Conservation (phyloP, 352 stramenopile species). For the Pythium aristosporum region DNA sequence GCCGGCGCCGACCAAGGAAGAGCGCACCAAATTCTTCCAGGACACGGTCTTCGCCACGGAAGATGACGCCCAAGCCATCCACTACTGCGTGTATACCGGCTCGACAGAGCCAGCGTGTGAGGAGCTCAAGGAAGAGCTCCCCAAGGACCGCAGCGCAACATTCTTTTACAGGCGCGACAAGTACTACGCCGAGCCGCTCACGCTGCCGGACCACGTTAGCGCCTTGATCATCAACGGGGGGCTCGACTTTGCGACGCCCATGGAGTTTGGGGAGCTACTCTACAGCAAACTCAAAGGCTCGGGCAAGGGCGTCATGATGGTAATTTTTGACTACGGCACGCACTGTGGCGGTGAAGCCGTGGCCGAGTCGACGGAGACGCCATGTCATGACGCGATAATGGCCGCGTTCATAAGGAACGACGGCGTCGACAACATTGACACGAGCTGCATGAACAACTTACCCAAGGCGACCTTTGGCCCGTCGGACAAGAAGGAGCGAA, state of each 20-base stretch:
- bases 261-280: slow-evolving; percentile 24
- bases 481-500: neutral
- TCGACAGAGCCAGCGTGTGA: neutral
- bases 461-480: neutral
- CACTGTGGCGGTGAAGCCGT: slow-evolving; percentile 26
- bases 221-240: slow-evolving; percentile 33
- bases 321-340: slow-evolving; percentile 30
- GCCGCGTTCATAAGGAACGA: slow-evolving; percentile 25
- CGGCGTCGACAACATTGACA: slow-evolving; percentile 20
- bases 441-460: slow-evolving; percentile 19
- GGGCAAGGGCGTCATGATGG: slow-evolving; percentile 24
- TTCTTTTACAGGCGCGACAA: slow-evolving; percentile 36
- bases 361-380: neutral
- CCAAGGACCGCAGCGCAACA: neutral
- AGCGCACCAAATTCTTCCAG: slow-evolving; percentile 12
- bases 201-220: slow-evolving; percentile 26
- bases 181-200: slow-evolving; percentile 32
- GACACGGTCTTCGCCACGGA: slow-evolving; percentile 11
- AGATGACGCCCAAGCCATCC: neutral
- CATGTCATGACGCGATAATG: slow-evolving; percentile 26
- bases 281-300: slow-evolving; percentile 25
- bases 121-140: neutral
- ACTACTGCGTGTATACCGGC: slow-evolving; percentile 25
- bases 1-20: slow-evolving; percentile 6
- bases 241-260: slow-evolving; percentile 31